Evolutionary conservation across 495 filamentous ascomycete genomes (phyloP), one percentile per base, ranked within the genome.

Genomic region (Bryoglossum gracile): DNA sequence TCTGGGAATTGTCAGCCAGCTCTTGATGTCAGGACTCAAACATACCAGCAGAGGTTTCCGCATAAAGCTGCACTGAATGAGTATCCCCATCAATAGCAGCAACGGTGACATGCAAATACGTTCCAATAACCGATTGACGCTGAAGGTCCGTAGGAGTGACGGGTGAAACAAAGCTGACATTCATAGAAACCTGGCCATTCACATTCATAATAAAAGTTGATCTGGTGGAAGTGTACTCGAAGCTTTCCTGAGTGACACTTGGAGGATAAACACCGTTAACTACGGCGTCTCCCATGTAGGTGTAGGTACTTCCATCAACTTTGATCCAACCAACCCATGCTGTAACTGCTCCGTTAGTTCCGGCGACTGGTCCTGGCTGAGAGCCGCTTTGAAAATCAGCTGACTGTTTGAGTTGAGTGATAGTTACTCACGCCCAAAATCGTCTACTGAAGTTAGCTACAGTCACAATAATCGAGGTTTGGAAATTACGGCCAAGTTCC

Each of bases 151-250:
- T 82, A 1, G 89, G 85, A 10, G 87, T 95, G 35, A 97, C 84
- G 0, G 91, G 91, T 3, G 87, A 89, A 25, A 95, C 68, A 61
- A 95, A 95, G 0, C 86, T 88, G 17, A 94, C 71, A 3, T 78
- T 81, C 63, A 97, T 69, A 50, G 83, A 74, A 22, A 84, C 69
- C 38, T 78, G 71, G 2, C 76, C 68, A 17, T 64, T 76, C 17
- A 95, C 81, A 23, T 72, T 72, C 67, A 94, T 91, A 32, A 82
- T 86, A 52, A 97, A 82, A 48, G 87, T 90, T 36, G 89, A 95
- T 10, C 82, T 82, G 1, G 86, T 88, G 30, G 91, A 86, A 56
- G 94, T 91, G 61, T 90, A 95, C 46, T 84, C 81, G 35, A 88
- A 75, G 1, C 65, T 65, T 0, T 62, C 48, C 48, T 77, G 74